Base-by-base conservation (phyloP, 2,329 filamentous ascomycete genomes). In the Cercospora janseana region DNA sequence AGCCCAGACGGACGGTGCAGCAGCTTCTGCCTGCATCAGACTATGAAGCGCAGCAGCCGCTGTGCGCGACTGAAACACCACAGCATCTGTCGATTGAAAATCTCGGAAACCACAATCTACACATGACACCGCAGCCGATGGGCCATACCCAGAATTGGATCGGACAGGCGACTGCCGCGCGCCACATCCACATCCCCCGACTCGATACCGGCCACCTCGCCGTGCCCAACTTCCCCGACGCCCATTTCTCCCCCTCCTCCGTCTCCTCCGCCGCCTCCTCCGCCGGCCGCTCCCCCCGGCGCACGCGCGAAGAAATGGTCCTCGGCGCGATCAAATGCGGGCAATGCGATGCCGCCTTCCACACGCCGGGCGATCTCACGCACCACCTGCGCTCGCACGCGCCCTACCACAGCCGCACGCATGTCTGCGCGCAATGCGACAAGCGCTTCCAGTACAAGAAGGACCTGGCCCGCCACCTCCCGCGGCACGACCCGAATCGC, bases 371-470 rank as follows among this genome's bases (percentile, higher is more conserved):
- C 3, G 56, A 55, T 13, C 38, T 60, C 4, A 58, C 58, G 8
- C 58, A 60, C 20, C 58, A 60, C 31, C 48, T 54, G 3, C 56
- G 58, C 8, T 56, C 54, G 13, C 58, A 60, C 23, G 18, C 38
- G 23, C 54, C 58, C 4, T 60, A 60, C 23, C 28, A 41, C 12
- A 56, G 47, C 21, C 54, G 58, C 4, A 55, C 52, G 12, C 56
- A 60, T 16, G 58, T 57, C 4, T 60, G 58, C 26, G 28, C 31
- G 12, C 29, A 49, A 4, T 60, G 58, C 44, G 31, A 55, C 3
- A 60, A 58, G 38, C 49, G 58, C 12, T 60, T 60, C 24, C 58
- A 60, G 20, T 60, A 60, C 20, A 27, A 48, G 4, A 60, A 60
- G 31, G 58, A 60, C 28, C 26, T 60, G 29, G 27, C 29, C 8